Conservation (phyloP, 2,329 filamentous ascomycete species). For the Periconia digitata region DNA sequence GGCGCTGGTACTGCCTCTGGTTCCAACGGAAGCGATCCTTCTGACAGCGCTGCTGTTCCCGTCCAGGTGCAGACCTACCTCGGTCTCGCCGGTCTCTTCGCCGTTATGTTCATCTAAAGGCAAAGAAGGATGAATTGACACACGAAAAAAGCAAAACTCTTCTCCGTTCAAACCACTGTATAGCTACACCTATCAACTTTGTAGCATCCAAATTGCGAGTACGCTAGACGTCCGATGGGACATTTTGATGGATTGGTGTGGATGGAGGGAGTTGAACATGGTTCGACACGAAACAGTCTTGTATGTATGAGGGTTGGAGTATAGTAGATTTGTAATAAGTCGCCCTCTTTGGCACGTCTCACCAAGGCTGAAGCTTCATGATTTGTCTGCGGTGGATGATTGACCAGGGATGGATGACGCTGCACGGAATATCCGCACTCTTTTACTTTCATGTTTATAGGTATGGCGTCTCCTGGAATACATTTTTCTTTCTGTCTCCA, state of each 20-base stretch:
- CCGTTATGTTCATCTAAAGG: slow-evolving; percentile 52
- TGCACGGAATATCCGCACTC: slow-evolving; percentile 29
- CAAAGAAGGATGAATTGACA: slow-evolving; percentile 21
- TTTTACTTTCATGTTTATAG: slow-evolving; percentile 31
- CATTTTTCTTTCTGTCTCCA: slow-evolving; percentile 12
- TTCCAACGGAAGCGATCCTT: slow-evolving; percentile 23
- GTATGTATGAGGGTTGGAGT: slow-evolving; percentile 34
- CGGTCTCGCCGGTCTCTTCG: slow-evolving; percentile 50
- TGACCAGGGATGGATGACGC: slow-evolving; percentile 22
- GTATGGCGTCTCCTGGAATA: slow-evolving; percentile 25
- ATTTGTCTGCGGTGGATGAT: slow-evolving; percentile 22
- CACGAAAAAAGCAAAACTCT: neutral
- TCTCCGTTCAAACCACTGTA: neutral
- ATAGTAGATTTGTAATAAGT: slow-evolving; percentile 38
- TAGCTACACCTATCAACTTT: neutral
- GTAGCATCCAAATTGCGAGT: slow-evolving; percentile 27
- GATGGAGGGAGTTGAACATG: slow-evolving; percentile 27
- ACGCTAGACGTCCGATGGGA: slow-evolving; percentile 21
- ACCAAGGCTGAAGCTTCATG: slow-evolving; percentile 15
- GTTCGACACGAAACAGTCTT: slow-evolving; percentile 35
- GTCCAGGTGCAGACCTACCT: slow-evolving; percentile 48
- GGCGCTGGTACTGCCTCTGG: slow-evolving; percentile 39
- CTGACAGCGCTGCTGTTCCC: slow-evolving; percentile 42
- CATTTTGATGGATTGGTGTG: slow-evolving; percentile 26
- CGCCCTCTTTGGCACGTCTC: slow-evolving; percentile 26